Evolutionary conservation across 139 green algal species (phyloP), one percentile per base, ranked within the genome.

Genomic region (Desmodesmus armatus): DNA sequence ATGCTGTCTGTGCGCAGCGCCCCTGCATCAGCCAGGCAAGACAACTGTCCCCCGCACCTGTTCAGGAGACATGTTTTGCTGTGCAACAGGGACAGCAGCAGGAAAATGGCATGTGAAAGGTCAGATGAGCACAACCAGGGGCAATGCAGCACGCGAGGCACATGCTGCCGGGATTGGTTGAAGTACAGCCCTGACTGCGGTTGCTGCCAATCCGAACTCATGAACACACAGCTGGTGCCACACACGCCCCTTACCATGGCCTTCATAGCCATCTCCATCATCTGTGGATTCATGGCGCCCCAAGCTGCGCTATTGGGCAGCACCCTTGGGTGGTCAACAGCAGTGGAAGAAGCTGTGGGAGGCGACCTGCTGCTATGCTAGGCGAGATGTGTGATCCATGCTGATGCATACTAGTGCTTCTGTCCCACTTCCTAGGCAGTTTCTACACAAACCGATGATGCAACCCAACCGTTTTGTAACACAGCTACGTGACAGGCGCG

Each of bases 201-300:
- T 35, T 69, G 66, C 66, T 43, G 66, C 66, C 17, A 11, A 5
- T 41, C 7, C 66, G 19, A 44, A 74, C 66, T 43, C 9, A 33
- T 25, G 40, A 79, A 19, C 41, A 79, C 40, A 3, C 6, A 21
- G 41, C n/a, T 49, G 66, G 27, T 21, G 11, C 33, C 31, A 35
- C 2, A 40, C 23, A 9, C 5, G 17, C 31, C 5, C 13, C 79
- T 33, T 23, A 85, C 79, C 79, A 85, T 85, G 63, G 69, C 51
- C 63, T 85, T 63, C 79, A 78, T 75, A 40, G 79, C 79, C 41
- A 85, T 58, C 5, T 78, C 27, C 79, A 85, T 85, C 63, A 78
- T 78, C 15, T 66, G 31, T 15, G 79, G 79, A 39, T 85, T 66
- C 55, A 83, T 73, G 25, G 31, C 65, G 15, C 21, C 33, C 33